Evolutionary conservation across 805 yeast genomes (phyloP).

Genomic region (Lipomyces anomalus): DNA sequence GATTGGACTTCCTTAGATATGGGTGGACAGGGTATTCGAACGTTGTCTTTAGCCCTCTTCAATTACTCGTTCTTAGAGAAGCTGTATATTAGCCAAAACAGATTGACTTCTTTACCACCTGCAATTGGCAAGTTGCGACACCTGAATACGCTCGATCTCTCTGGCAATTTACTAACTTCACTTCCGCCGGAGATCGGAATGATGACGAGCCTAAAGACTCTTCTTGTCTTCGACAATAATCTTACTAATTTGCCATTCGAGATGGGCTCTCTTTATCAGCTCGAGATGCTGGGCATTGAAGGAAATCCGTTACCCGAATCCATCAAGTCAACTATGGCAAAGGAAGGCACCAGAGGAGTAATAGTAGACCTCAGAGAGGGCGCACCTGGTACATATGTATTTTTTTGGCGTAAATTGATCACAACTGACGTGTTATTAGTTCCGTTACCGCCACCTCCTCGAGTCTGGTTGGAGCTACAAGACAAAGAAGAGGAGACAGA

Average conservation of each 20-base stretch:
- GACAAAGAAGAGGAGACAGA: constrained; percentile 57
- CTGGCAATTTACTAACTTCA: constrained; percentile 62
- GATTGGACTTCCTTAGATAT: constrained; percentile 88
- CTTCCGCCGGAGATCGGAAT: constrained; percentile 84
- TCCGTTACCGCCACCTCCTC: constrained; percentile 57
- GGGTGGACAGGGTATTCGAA: constrained; percentile 77
- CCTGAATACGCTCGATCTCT: constrained; percentile 76
- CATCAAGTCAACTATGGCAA: constrained; percentile 61
- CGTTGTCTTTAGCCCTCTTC: constrained; percentile 67
- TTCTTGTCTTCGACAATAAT: constrained; percentile 84
- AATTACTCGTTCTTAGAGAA: constrained; percentile 80
- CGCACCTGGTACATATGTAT: constrained; percentile 43
- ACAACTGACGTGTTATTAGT: constrained; percentile 27
- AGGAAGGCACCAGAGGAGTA: constrained; percentile 78
- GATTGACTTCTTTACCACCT: constrained; percentile 60
- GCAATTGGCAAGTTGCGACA: constrained; percentile 62
- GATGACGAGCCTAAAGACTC: constrained; percentile 69
- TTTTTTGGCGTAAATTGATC: neutral
- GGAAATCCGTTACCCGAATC: constrained; percentile 79
- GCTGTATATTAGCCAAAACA: constrained; percentile 81
- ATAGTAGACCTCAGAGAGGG: constrained; percentile 76
- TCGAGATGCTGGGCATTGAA: constrained; percentile 85
- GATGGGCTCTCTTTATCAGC: constrained; percentile 77
- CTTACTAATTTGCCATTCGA: constrained; percentile 70
- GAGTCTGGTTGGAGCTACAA: constrained; percentile 77